Base-by-base conservation (phyloP, 2,329 filamentous ascomycete genomes). In the Sclerotinia borealis region DNA sequence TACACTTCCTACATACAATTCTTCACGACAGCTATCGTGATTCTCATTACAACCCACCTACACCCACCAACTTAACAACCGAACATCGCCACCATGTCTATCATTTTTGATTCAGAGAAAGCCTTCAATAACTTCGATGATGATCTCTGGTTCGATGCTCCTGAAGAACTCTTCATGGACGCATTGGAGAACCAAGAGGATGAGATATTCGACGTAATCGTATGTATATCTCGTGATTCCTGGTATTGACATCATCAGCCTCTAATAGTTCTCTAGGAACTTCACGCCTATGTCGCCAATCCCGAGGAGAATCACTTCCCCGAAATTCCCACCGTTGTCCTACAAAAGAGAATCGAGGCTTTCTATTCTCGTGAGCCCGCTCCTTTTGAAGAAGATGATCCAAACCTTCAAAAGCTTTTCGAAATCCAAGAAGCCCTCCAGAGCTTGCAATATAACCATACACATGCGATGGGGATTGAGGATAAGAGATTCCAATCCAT, bases 41-140 rank as follows among this genome's bases (percentile, higher is more conserved):
- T 34, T 15, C 3, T 10, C 17, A 9, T 36, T 4, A 3, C 11
- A 36, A 11, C 9, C 11, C 22, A 15, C 4, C n/a, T 17, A n/a
- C n/a, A n/a, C n/a, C n/a, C n/a, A n/a, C n/a, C n/a, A n/a, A n/a
- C 1, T 9, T 4, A 1, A 51, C 3, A 15, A 27, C 3, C 4
- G 2, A 2, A 39, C 0, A 54, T 39, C 2, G 3, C 29, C 36
- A n/a, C 1, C 17, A 56, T 56, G 52, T 34, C 52, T 29, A 11
- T 10, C 15, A 17, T 13, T 7, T 1, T 2, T 3, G 7, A 31
- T 9, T 1, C 2, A 19, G 29, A 31, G 10, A 22, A 56, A 2
- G 7, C 2, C 2, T n/a, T 5, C 1, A 2, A 29, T 6, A 7
- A 45, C 9, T 5, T 4, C 2, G 13, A 3, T 19, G 27, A 45